These are phyloP conservation scores for Ogataea trehaloabstinens DNA, from an alignment of 805 yeast genomes.

Conservation along the genomic window DNA sequence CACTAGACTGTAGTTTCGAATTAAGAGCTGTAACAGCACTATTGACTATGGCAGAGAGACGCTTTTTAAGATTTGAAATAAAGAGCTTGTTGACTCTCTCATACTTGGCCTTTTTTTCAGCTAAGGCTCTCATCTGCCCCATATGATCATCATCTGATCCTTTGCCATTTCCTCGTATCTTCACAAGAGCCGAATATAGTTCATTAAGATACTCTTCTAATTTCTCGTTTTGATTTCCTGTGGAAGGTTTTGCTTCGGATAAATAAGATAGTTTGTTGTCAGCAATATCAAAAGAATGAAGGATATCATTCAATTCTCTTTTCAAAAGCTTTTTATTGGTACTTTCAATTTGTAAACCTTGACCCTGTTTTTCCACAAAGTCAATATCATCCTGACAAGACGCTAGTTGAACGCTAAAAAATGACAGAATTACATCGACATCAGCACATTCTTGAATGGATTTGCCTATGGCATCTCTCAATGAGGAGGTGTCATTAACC, in stretches of 20 bases:
- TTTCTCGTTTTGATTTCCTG: conserved; percentile 38
- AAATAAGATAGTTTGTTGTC: conserved; percentile 50
- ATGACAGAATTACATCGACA: conserved; percentile 52
- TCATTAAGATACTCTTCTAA: conserved; percentile 57
- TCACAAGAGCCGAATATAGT: conserved; percentile 61
- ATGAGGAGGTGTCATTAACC: conserved; percentile 36
- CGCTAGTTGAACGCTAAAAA: conserved; percentile 59
- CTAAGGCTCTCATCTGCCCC: conserved; percentile 68
- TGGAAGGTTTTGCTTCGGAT: conserved; percentile 46
- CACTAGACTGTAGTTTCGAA: conserved; percentile 26
- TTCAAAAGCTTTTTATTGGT: conserved; percentile 76
- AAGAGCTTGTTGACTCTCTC: conserved; percentile 55
- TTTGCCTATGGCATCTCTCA: conserved; percentile 40
- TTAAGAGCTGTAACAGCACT: conserved; percentile 29
- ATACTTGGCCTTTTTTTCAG: conserved; percentile 60
- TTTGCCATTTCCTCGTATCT: conserved; percentile 48
- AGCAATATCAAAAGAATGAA: conserved; percentile 69
- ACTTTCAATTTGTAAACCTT: conserved; percentile 80
- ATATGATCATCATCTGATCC: conserved; percentile 44
- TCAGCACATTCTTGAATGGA: conserved; percentile 54
- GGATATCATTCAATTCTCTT: conserved; percentile 64
- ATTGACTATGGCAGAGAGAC: conserved; percentile 21
- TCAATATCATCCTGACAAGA: conserved; percentile 67
- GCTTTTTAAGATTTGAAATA: conserved; percentile 40
- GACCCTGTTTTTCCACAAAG: conserved; percentile 68